phyloP scores from a whole-genome alignment of 306 rosid genomes.

The Trifolium subterraneum region DNA sequence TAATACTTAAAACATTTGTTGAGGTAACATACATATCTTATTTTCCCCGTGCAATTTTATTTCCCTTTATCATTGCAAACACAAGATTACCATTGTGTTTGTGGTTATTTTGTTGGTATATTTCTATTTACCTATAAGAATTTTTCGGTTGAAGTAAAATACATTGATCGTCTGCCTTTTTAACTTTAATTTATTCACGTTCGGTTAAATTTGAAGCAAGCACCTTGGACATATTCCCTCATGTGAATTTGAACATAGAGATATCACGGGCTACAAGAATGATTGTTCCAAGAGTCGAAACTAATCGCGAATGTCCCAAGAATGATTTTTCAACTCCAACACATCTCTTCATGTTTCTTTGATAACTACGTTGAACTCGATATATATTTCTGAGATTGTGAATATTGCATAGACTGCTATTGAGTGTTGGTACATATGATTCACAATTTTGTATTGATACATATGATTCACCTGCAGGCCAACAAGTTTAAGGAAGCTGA shows the following conservation, averaged over 20 bases:
- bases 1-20: slow-evolving; percentile 80
- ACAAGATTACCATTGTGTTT: not conserved
- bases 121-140: not conserved
- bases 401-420: slow-evolving; percentile 18
- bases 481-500: slow-evolving; percentile 84
- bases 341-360: slow-evolving; percentile 5
- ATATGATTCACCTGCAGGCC: slow-evolving; percentile 59
- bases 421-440: slow-evolving; percentile 31
- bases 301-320: not conserved
- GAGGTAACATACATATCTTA: slow-evolving; percentile 53
- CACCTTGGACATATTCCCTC: not conserved
- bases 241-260: slow-evolving; percentile 16
- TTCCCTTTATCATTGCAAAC: not conserved
- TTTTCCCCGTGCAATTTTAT: slow-evolving; percentile 1
- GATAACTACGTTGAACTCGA: slow-evolving; percentile 1
- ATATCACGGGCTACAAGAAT: not conserved
- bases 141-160: slow-evolving; percentile 12
- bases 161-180: not conserved
- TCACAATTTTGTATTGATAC: slow-evolving; percentile 40
- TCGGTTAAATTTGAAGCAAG: not conserved
- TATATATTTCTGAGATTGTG: slow-evolving; percentile 7
- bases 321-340: not conserved
- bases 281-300: not conserved
- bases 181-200: not conserved
- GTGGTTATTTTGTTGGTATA: not conserved